phyloP scores from a whole-genome alignment of 2,329 filamentous ascomycete genomes.

The Pyrenochaeta sp. region DNA sequence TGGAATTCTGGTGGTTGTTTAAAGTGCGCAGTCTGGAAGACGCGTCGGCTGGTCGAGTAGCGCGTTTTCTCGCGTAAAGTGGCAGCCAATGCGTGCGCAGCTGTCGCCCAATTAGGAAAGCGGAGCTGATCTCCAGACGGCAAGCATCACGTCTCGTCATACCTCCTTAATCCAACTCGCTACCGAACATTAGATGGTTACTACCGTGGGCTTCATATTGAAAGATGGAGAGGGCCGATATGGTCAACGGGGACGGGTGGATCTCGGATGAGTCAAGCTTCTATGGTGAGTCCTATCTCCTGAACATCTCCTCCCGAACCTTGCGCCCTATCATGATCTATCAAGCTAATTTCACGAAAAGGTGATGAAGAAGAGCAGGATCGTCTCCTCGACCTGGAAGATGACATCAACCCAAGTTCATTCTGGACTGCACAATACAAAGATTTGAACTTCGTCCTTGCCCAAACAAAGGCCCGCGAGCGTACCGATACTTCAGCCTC shows the following conservation, averaged over 20 bases:
- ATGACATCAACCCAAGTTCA: constrained; percentile 16
- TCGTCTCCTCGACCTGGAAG: constrained; percentile 23
- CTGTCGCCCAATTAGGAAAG: constrained; percentile 19
- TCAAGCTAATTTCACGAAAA: constrained; percentile 14
- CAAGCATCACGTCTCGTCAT: constrained; percentile 2
- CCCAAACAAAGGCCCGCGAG: too few relatives aligned
- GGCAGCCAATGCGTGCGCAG: constrained; percentile 16
- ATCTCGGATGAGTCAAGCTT: constrained; percentile 55
- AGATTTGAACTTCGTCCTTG: constrained; percentile 35
- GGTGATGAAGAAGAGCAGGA: constrained; percentile 39
- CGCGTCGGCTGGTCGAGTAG: constrained; percentile 27
- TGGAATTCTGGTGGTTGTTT: constrained; percentile 7
- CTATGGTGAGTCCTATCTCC: constrained; percentile 45
- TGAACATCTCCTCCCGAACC: neutral
- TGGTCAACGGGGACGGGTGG: constrained; percentile 42
- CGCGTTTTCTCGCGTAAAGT: constrained; percentile 30
- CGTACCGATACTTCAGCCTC: too few relatives aligned
- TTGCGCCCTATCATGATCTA: neutral
- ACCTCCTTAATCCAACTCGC: too few relatives aligned
- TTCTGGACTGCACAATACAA: constrained; percentile 31
- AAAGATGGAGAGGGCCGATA: constrained; percentile 34
- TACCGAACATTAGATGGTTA: too few relatives aligned
- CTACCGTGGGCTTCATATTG: neutral
- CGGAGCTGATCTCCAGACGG: constrained; percentile 17
- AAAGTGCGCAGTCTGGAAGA: constrained; percentile 11